These are phyloP conservation scores for Trichoderma erinaceum DNA, from an alignment of 495 filamentous ascomycete species.

Conservation along the genomic window DNA sequence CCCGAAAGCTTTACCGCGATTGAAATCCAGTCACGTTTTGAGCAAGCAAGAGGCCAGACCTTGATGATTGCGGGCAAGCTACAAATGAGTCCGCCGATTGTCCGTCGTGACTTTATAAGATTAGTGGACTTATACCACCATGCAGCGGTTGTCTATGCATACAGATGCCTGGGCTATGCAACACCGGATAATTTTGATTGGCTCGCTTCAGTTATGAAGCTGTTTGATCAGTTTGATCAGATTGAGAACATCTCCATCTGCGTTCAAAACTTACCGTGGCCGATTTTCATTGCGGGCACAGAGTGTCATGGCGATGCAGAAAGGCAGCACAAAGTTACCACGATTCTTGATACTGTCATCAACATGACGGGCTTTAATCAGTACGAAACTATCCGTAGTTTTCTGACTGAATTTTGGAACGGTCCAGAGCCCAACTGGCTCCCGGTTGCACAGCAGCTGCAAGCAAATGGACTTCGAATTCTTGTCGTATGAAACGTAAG, in stretches of 20 bases:
- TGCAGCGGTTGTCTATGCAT: constrained; percentile 1
- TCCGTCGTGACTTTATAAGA: background rate
- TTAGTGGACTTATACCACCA: constrained; percentile 1
- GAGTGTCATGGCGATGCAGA: constrained; percentile 6
- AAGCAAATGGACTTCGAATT: background rate
- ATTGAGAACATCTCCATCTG: background rate
- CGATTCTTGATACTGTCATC: background rate
- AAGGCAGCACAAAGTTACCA: background rate
- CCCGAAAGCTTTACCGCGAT: background rate
- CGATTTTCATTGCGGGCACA: constrained; percentile 1
- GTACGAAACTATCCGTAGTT: constrained; percentile 1
- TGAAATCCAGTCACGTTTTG: background rate
- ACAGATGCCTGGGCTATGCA: constrained; percentile 9
- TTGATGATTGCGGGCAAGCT: constrained; percentile 8
- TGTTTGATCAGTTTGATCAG: background rate
- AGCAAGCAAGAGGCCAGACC: constrained; percentile 1
- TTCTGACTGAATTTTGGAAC: background rate
- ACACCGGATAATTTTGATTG: background rate
- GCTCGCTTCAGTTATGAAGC: background rate
- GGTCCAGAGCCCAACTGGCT: constrained; percentile 5
- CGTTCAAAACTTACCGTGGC: constrained; percentile 3
- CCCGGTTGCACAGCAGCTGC: constrained; percentile 3
- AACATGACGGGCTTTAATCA: background rate
- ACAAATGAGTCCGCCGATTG: background rate
- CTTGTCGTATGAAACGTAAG: background rate